Base-by-base conservation (phyloP, 2,329 filamentous ascomycete species). In the Pseudogymnoascus pannorum region DNA sequence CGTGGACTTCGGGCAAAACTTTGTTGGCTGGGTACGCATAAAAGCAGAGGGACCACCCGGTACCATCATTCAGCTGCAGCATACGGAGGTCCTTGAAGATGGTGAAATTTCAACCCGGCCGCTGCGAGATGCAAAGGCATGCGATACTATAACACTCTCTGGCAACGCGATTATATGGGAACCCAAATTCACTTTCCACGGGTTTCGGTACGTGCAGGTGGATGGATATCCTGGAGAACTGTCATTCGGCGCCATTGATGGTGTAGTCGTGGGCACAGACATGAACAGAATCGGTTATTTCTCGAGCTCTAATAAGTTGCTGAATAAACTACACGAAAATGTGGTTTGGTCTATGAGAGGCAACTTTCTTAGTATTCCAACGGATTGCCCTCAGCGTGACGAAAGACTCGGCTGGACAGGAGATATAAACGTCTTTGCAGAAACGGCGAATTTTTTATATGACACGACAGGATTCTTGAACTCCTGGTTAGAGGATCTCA, bases 361-460 rank as follows among this genome's bases (percentile, higher is more conserved):
- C 0, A 86, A 86, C 65, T 85, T 86, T 65, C 66, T 85, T 2
- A 77, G 76, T 0, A 70, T 85, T 0, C 82, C 82, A 0, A 85
- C 82, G 0, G 83, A 86, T 65, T 84, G 81, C 64, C 81, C 81
- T 0, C 80, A 83, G 64, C 74, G 80, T 1, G 80, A 84, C 60
- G 81, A 84, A 69, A 74, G 81, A 0, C 69, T 83, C 5, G 78
- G 79, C 18, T 81, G 82, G 82, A 80, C 77, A 0, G 78, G 82
- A 12, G 78, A 82, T 63, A 72, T 75, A n/a, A 71, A 76, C 48
- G 70, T 75, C 8, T 79, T 79, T 62, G 69, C 70, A 5, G 72
- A 74, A 0, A 74, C 75, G 0, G 74, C 76, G 0, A 79, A 76
- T 58, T 85, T 79, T 64, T 72, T 86, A 0, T 86, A 80, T 68